Evolutionary conservation across 2,329 filamentous ascomycete genomes (phyloP), one percentile per base, ranked within the genome.

Genomic region (Diaporthe humulicola): DNA sequence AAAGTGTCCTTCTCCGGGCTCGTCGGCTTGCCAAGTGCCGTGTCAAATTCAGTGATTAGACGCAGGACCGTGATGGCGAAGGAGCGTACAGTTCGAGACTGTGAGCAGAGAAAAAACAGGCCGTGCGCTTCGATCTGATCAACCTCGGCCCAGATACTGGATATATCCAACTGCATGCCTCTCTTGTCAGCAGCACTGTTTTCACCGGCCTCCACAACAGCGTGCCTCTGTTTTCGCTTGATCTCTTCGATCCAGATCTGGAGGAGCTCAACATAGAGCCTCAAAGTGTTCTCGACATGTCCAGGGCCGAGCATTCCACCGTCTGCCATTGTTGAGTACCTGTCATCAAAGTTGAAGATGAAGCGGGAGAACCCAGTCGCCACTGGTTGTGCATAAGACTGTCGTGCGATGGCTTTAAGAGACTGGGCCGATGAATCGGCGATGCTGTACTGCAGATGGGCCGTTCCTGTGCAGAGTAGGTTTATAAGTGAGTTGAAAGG

Each of bases 161-260:
- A 97, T 42, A 98, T 85, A 83, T 98, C 96, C 40, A 98, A 89
- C 75, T 95, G 93, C 75, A 94, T 86, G 17, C 92, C 94, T 73
- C 95, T 89, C 77, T 91, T 95, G 52, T 94, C 94, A n/a, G 89
- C 84, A 15, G 86, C 86, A 54, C 86, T 88, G 28, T 91, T 89
- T 61, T 96, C 94, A 9, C 88, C 85, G 4, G 89, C 87, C 40
- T 95, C 92, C 1, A 90, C 87, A 8, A 90, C 89, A 10, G 92
- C 93, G 75, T 95, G 94, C 77, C 92, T 93, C 2, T 92, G 94
- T 81, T 97, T 98, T 77, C 94, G 92, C 80, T 94, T 94, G 76
- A 99, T 97, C 81, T 98, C 96, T 76, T 98, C 96, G 70, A 98
- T 98, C 97, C 97, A 99, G 52, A 99, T 98, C 77, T 96, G 93